phyloP scores from a whole-genome alignment of 352 stramenopile genomes.

The Phytophthora sp. region DNA sequence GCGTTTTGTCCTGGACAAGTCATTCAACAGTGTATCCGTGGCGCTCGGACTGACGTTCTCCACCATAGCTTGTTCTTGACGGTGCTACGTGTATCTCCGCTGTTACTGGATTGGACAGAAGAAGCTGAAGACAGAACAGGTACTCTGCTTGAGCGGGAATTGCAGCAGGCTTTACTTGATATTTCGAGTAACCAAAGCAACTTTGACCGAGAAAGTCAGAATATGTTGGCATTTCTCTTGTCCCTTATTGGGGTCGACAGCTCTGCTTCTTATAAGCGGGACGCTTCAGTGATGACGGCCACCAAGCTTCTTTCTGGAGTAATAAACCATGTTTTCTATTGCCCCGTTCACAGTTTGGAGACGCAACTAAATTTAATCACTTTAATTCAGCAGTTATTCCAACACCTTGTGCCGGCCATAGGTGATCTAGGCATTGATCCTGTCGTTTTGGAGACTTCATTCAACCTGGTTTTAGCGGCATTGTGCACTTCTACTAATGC shows the following conservation, averaged over 20 bases:
- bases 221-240: constrained; percentile 34
- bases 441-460: constrained; percentile 13
- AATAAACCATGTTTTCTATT: constrained; percentile 22
- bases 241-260: constrained; percentile 25
- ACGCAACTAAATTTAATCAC: constrained; percentile 25
- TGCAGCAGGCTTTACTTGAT: constrained; percentile 31
- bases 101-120: constrained; percentile 41
- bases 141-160: constrained; percentile 27
- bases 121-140: not conserved
- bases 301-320: constrained; percentile 19
- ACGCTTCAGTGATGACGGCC: constrained; percentile 10
- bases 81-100: constrained; percentile 32
- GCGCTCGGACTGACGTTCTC: constrained; percentile 17
- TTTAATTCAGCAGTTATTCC: constrained; percentile 20
- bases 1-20: constrained; percentile 40
- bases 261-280: not conserved
- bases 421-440: not conserved
- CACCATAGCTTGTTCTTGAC: constrained; percentile 37
- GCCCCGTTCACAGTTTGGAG: not conserved
- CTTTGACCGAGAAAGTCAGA: constrained; percentile 38
- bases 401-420: constrained; percentile 13
- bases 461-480: constrained; percentile 6
- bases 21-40: constrained; percentile 34
- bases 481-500: not conserved
- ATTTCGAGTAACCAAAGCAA: constrained; percentile 21